phyloP scores from a whole-genome alignment of 768 basidiomycete genomes.

The Rhizopogon vulgaris region DNA sequence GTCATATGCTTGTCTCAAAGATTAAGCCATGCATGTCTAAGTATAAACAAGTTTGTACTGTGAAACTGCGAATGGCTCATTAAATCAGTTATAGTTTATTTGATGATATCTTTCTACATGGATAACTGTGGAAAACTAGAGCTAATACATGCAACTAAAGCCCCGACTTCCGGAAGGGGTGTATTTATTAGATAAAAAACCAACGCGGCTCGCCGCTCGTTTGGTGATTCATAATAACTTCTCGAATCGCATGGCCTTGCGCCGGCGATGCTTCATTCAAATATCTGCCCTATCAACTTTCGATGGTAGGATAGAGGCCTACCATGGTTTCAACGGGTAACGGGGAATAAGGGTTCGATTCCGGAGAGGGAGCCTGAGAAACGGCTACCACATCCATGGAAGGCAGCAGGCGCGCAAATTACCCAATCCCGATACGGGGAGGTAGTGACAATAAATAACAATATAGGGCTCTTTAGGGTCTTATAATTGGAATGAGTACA shows the following conservation, averaged over 20 bases:
- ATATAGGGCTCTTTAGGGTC: slow-evolving; percentile 36
- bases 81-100: slow-evolving; percentile 80
- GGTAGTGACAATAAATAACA: slow-evolving; percentile 41
- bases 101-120: too few species aligned
- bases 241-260: slow-evolving; percentile 68
- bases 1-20: slow-evolving; percentile 82
- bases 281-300: slow-evolving; percentile 66
- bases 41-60: slow-evolving; percentile 68
- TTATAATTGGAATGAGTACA: slow-evolving; percentile 42
- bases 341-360: slow-evolving; percentile 60
- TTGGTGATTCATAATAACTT: slow-evolving; percentile 77
- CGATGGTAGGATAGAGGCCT: slow-evolving; percentile 70
- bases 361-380: slow-evolving; percentile 25
- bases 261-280: slow-evolving; percentile 64
- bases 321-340: slow-evolving; percentile 77
- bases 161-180: slow-evolving; percentile 67
- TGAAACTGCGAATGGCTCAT: slow-evolving; percentile 81
- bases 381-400: slow-evolving; percentile 22
- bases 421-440: slow-evolving; percentile 33
- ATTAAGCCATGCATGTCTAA: slow-evolving; percentile 82
- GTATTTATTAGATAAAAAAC: slow-evolving; percentile 74
- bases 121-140: too few species aligned
- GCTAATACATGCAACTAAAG: slow-evolving; percentile 38
- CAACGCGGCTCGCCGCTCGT: slow-evolving; percentile 54
- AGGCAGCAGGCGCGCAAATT: slow-evolving; percentile 33